These are phyloP conservation scores for Besnoitia besnoiti DNA, from an alignment of 169 alveolate species.

Conservation along the genomic window DNA sequence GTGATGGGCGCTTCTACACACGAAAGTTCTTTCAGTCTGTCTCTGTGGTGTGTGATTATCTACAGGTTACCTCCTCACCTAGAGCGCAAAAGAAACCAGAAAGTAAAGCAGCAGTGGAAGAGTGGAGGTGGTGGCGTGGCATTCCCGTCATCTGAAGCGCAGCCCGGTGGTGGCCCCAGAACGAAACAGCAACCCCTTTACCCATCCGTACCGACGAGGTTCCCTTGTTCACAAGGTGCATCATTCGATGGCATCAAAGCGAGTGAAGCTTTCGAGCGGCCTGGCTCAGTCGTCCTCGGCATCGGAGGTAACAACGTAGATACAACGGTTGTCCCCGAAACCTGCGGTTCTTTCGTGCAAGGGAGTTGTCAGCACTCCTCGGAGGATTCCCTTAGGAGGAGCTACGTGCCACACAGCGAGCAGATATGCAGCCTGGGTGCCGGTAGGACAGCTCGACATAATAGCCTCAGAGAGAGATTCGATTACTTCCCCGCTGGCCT, in stretches of 20 bases:
- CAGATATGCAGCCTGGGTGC: background rate
- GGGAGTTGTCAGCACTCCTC: background rate
- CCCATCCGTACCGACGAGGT: background rate
- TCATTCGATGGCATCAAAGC: background rate
- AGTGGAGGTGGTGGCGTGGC: background rate
- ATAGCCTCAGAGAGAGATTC: background rate
- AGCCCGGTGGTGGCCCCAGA: background rate
- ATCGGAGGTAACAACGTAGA: background rate
- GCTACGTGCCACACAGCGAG: background rate
- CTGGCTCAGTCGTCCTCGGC: background rate
- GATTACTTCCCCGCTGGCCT: background rate
- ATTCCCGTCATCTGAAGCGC: background rate
- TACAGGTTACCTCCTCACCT: constrained; percentile 65
- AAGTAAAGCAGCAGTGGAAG: constrained; percentile 21
- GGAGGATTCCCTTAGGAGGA: background rate
- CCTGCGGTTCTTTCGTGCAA: background rate
- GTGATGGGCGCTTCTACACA: background rate
- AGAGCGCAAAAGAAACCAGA: constrained; percentile 58
- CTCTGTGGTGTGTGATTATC: background rate
- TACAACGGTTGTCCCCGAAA: background rate
- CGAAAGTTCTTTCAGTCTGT: background rate
- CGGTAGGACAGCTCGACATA: background rate
- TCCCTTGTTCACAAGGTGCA: background rate
- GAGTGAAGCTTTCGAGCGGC: background rate
- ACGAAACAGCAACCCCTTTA: background rate